Percentiles rank a stretch among this genome's conserved stretches.
Evolutionary conservation across 257 asterid genomes (phyloP).

Genomic region (Solanum appendiculatum): DNA sequence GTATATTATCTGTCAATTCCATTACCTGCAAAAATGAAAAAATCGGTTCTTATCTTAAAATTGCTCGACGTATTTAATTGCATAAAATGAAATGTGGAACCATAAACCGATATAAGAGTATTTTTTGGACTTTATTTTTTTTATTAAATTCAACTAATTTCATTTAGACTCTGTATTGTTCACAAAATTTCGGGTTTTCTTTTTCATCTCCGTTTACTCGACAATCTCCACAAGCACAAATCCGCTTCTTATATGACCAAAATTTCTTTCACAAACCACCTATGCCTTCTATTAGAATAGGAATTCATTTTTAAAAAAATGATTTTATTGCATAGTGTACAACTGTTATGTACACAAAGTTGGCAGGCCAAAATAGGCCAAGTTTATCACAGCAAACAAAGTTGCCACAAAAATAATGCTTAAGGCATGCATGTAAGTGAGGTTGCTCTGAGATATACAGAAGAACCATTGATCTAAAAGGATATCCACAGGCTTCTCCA

Average conservation of each 20-base stretch:
- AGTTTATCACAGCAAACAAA: not conserved
- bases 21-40: conserved; percentile 28
- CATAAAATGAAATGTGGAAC: not conserved
- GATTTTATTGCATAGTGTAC: not conserved
- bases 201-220: not conserved
- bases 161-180: not conserved
- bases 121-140: not conserved
- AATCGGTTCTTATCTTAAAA: not conserved
- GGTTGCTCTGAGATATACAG: not conserved
- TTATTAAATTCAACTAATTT: not conserved
- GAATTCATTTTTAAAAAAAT: not conserved
- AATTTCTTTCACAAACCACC: not conserved
- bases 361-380: not conserved
- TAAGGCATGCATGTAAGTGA: not conserved
- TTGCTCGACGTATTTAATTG: not conserved
- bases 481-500: not conserved
- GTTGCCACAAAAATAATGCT: not conserved
- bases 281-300: not conserved
- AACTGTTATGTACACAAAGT: not conserved
- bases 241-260: not conserved
- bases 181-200: not conserved
- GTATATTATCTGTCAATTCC: conserved; percentile 55
- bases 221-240: not conserved
- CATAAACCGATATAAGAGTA: not conserved
- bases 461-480: not conserved